Evolutionary conservation across 1,284 basidiomycete species (phyloP), one percentile per base, ranked within the genome.

Genomic region (Amylostereum chailletii): DNA sequence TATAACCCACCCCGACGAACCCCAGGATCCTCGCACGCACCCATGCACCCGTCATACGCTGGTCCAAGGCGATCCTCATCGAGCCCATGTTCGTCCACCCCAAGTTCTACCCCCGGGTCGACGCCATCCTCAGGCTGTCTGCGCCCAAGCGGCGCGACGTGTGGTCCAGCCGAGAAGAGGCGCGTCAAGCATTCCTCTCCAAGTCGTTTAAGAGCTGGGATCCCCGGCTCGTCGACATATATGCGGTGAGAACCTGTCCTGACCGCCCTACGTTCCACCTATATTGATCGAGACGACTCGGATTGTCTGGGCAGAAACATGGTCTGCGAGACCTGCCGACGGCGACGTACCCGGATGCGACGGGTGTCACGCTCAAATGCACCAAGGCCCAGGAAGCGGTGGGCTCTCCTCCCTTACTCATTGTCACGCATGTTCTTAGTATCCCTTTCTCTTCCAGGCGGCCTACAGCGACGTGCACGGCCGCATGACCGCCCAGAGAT

Each of bases 301-400:
- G 19, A 19, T 19, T 19, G 62, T 46, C 19, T 31, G 11, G 39
- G 5, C 50, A 78, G 77, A 65, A 74, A 54, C 57, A 72, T 37
- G 76, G 75, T 0, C 56, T 79, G 57, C 56, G 71, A 27, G 53
- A 66, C 9, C 60, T 79, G 3, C 75, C 77, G 3, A 76, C 72
- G 0, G 53, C 53, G 2, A 64, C 65, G 5, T 73, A 76, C 55
- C 71, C 76, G 0, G 69, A 76, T 50, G 65, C 69, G 53, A 64
- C 67, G 34, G 75, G 76, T 9, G 73, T 81, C 4, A 79, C 76
- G 4, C 61, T 79, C 10, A 75, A 69, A 55, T 79, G 76, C 53
- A 63, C 65, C 9, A 69, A 67, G 38, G 50, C 52, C 4, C 74
- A 76, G 46, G 78, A 81, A 49, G 53, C 53, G n/a, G 63, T 64